Evolutionary conservation across 192 early-diverging fungal species (phyloP).

Genomic region (Backusella tarrabulga): DNA sequence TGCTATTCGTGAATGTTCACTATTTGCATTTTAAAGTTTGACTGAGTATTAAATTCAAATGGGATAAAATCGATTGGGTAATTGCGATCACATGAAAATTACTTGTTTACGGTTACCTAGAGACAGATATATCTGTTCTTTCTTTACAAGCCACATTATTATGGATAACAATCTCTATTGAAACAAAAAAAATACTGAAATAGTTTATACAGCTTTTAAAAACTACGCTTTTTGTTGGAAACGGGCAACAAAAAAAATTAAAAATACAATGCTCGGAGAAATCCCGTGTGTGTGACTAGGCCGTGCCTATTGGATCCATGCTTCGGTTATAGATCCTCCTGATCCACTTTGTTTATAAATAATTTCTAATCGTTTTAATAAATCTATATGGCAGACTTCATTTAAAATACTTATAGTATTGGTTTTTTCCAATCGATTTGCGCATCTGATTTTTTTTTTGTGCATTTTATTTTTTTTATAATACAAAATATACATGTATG

Average conservation of each 20-base stretch:
- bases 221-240: background rate
- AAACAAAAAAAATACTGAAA: background rate
- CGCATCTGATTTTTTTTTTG: too few species aligned
- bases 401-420: too few species aligned
- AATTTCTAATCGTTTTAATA: too few species aligned
- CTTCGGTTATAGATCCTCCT: background rate
- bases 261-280: background rate
- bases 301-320: background rate
- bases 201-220: background rate
- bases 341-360: background rate
- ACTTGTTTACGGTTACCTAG: background rate
- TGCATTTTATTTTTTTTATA: too few species aligned
- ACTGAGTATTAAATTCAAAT: background rate
- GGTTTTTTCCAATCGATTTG: too few species aligned
- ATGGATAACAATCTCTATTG: background rate
- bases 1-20: background rate
- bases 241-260: background rate
- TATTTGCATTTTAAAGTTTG: background rate
- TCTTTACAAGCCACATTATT: background rate
- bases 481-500: too few species aligned
- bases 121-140: background rate
- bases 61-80: background rate
- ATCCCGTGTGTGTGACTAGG: background rate
- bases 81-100: background rate
- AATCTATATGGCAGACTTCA: too few species aligned